Conservation (phyloP, 2,329 filamentous ascomycete species). For the Diplodia corticola region DNA sequence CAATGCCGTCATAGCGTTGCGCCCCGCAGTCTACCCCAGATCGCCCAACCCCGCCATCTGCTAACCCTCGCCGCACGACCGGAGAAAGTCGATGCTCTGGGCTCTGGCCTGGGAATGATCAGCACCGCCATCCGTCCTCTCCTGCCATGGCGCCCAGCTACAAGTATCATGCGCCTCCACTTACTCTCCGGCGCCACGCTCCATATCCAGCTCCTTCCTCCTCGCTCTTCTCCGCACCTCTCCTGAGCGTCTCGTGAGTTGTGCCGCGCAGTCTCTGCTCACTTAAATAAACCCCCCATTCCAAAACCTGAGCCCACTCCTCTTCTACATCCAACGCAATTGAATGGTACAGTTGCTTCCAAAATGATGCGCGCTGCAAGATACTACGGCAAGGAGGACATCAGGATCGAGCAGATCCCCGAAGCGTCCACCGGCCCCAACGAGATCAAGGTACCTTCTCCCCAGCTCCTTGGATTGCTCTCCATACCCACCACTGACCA, state of each 20-base stretch:
- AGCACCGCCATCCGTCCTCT: background rate
- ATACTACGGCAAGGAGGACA: slow-evolving; percentile 58
- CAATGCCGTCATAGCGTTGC: slow-evolving; percentile 1
- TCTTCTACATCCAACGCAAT: background rate
- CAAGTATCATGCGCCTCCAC: background rate
- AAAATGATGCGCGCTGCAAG: slow-evolving; percentile 53
- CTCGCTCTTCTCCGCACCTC: background rate
- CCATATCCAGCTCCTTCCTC: background rate
- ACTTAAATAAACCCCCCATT: background rate
- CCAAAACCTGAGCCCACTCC: background rate
- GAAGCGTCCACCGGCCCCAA: slow-evolving; percentile 50
- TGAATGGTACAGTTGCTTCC: background rate
- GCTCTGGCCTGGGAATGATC: background rate
- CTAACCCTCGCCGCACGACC: slow-evolving; percentile 1
- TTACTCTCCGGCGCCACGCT: background rate
- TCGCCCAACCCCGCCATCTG: slow-evolving; percentile 8
- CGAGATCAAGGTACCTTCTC: slow-evolving; percentile 47
- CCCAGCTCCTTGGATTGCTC: background rate
- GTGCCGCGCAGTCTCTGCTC: background rate
- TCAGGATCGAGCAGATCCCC: slow-evolving; percentile 55
- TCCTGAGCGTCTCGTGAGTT: slow-evolving; percentile 16
- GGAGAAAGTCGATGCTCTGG: background rate
- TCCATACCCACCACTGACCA: background rate
- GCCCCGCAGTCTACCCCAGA: slow-evolving; percentile 15
- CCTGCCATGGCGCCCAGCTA: background rate